phyloP scores from a whole-genome alignment of 108 stramenopile species.

The Cyclostephanos invisitatus region DNA sequence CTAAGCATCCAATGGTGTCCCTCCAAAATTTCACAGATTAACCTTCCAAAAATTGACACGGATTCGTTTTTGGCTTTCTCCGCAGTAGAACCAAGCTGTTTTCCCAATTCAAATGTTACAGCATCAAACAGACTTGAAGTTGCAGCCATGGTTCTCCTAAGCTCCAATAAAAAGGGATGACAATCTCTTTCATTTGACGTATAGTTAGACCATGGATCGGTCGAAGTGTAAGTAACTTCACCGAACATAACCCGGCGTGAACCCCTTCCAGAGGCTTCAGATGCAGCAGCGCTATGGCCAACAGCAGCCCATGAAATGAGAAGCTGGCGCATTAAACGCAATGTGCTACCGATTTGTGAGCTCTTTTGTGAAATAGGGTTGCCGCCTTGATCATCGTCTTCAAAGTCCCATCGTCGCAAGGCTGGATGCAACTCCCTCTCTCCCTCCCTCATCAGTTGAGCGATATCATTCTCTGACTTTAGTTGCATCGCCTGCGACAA shows the following conservation, averaged over 20 bases:
- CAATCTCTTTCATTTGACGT: constrained; percentile 52
- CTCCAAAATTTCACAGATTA: constrained; percentile 70
- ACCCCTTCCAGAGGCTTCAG: constrained; percentile 75
- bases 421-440: constrained; percentile 57
- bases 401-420: constrained; percentile 82
- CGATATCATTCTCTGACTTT: constrained; percentile 60
- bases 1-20: constrained; percentile 64
- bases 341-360: constrained; percentile 51
- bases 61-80: constrained; percentile 31
- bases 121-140: constrained; percentile 74
- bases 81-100: constrained; percentile 47
- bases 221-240: constrained; percentile 54
- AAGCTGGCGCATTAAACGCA: constrained; percentile 78
- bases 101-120: constrained; percentile 42
- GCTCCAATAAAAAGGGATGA: constrained; percentile 73
- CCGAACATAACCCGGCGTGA: constrained; percentile 79
- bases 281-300: constrained; percentile 80
- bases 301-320: constrained; percentile 86
- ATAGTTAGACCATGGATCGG: constrained; percentile 80
- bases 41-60: constrained; percentile 52
- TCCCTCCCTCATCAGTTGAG: constrained; percentile 47
- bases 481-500: constrained; percentile 75
- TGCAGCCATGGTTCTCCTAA: constrained; percentile 70
- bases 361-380: constrained; percentile 1
- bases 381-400: constrained; percentile 54